A percentile compares a stretch with the other conserved stretches of the same genome.
phyloP scores from a whole-genome alignment of 352 stramenopile species.

The Pythium grandisporangium region DNA sequence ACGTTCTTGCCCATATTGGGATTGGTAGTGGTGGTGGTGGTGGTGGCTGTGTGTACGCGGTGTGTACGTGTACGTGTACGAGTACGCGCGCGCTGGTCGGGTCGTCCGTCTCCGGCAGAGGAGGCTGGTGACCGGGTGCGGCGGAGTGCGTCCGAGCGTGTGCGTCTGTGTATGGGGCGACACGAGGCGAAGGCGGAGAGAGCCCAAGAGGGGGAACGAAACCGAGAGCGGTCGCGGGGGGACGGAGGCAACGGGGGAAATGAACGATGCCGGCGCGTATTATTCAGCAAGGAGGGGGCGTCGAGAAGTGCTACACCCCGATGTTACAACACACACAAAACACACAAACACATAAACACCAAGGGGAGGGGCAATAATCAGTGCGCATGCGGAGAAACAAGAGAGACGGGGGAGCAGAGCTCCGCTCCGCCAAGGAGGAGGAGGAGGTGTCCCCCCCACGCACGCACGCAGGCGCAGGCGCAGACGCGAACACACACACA shows the following conservation, averaged over 20 bases:
- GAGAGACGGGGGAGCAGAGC: neutral
- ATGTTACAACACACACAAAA: neutral
- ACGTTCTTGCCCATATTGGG: constrained; percentile 8
- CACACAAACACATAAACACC: neutral
- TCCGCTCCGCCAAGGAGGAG: too few relatives aligned
- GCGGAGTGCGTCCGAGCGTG: too few relatives aligned
- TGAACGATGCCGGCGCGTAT: too few relatives aligned
- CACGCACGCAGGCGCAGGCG: too few relatives aligned
- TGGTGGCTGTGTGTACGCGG: neutral
- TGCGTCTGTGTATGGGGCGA: too few relatives aligned
- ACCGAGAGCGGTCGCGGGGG: neutral
- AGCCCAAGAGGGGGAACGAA: neutral
- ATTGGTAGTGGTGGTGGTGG: neutral
- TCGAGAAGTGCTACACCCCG: neutral
- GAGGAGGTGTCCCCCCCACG: too few relatives aligned
- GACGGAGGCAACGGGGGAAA: neutral
- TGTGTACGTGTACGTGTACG: too few relatives aligned
- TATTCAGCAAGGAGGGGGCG: too few relatives aligned
- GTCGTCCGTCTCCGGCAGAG: neutral
- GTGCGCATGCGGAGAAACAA: neutral
- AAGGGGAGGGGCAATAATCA: neutral
- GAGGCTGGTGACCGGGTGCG: neutral
- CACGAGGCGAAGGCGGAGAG: too few relatives aligned
- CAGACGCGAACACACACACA: neutral
- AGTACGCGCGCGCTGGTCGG: too few relatives aligned